phyloP scores from a whole-genome alignment of 306 rosid genomes.

The Cucurbita ficifolia region DNA sequence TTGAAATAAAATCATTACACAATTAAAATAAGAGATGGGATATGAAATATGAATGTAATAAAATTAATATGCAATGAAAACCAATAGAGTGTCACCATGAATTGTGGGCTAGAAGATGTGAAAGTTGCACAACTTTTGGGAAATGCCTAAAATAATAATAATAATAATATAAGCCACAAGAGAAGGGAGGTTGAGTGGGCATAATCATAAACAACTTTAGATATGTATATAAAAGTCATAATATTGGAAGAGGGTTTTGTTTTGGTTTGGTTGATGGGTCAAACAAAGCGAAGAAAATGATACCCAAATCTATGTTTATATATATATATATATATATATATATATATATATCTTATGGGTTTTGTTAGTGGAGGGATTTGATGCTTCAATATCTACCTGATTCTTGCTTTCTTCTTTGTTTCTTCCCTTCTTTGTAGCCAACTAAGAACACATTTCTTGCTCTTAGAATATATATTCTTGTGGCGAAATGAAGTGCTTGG shows the following conservation, averaged over 20 bases:
- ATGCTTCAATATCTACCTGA: slow-evolving; percentile 7
- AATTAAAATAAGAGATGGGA: background rate
- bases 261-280: background rate
- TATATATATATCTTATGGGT: background rate
- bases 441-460: too few relatives aligned
- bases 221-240: background rate
- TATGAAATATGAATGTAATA: background rate
- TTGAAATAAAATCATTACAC: background rate
- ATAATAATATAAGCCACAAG: background rate
- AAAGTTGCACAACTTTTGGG: background rate
- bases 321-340: background rate
- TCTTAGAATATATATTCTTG: background rate
- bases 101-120: background rate
- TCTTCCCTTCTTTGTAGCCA: background rate
- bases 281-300: background rate
- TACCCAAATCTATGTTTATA: background rate
- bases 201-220: background rate
- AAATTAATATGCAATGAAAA: background rate
- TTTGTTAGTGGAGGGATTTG: slow-evolving; percentile 16
- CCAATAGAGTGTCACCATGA: background rate
- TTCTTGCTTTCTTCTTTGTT: background rate
- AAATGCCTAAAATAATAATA: background rate
- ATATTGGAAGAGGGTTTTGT: background rate
- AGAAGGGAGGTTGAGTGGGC: background rate
- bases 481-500: slow-evolving; percentile 1